Conservation (phyloP, 495 filamentous ascomycete species). For the Letharia columbiana region DNA sequence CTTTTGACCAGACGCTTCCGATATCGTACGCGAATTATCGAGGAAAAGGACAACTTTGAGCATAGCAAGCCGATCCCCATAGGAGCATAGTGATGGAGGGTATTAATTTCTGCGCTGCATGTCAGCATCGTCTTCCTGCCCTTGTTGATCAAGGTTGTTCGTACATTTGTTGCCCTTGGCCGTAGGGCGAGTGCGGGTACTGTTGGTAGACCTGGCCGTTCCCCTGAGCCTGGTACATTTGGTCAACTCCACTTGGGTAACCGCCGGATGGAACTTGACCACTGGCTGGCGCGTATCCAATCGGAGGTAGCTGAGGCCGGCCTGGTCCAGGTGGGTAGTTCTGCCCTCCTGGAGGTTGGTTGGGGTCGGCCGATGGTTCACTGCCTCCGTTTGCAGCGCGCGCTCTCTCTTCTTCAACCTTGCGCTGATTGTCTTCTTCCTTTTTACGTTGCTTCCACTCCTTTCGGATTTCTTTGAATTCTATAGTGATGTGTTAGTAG, state of each 20-base stretch:
- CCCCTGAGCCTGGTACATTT: constrained; percentile 48
- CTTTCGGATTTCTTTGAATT: constrained; percentile 98
- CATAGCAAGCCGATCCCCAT: constrained; percentile 20
- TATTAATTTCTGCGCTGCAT: constrained; percentile 15
- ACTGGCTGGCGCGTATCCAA: constrained; percentile 67
- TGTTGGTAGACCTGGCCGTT: constrained; percentile 64
- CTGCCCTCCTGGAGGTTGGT: constrained; percentile 45
- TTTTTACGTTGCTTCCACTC: constrained; percentile 99
- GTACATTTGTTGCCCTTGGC: constrained; percentile 64
- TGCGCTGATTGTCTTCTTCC: constrained; percentile 86
- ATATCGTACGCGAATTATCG: constrained; percentile 23
- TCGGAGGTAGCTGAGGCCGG: constrained; percentile 72
- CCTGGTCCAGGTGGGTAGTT: constrained; percentile 49
- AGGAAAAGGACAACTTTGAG: constrained; percentile 20
- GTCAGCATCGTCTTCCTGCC: constrained; percentile 13
- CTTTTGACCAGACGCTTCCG: constrained; percentile 21
- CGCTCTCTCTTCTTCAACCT: constrained; percentile 82
- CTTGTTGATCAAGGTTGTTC: constrained; percentile 34
- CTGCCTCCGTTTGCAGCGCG: constrained; percentile 55
- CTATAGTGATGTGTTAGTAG: constrained; percentile 40
- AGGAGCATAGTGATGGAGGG: constrained; percentile 15
- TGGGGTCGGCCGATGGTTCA: constrained; percentile 46
- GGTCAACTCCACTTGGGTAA: constrained; percentile 50
- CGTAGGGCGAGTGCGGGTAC: constrained; percentile 73
- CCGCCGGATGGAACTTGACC: constrained; percentile 53